phyloP scores from a whole-genome alignment of 179 eudicot species.

The Spinacia oleracea region DNA sequence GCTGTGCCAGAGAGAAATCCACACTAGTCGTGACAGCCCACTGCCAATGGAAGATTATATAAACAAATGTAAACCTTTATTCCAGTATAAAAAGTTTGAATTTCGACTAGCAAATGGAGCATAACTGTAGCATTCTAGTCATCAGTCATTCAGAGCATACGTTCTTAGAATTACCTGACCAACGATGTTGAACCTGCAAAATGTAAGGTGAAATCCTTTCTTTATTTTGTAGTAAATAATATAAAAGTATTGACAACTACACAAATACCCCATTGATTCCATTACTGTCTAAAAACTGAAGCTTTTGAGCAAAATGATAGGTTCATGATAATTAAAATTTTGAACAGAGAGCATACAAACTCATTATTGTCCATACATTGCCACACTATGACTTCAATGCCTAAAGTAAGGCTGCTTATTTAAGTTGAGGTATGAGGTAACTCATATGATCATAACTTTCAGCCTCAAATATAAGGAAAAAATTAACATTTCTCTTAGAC shows the following conservation, averaged over 20 bases:
- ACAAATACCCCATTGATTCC: background rate
- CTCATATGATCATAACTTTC: background rate
- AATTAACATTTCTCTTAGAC: no score
- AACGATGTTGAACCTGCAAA: conserved; percentile 91
- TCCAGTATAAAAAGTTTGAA: background rate
- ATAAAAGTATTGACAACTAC: background rate
- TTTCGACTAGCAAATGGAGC: background rate
- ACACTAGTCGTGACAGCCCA: conserved; percentile 97
- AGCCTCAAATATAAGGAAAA: no score
- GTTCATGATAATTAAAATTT: background rate
- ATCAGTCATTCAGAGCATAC: background rate
- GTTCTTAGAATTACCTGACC: conserved; percentile 68
- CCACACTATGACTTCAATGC: background rate
- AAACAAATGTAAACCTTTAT: conserved; percentile 17
- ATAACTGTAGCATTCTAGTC: background rate
- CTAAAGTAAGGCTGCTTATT: background rate
- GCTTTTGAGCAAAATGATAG: no score
- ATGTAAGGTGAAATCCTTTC: conserved; percentile 9
- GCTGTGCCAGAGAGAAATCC: conserved; percentile 84
- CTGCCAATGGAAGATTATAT: conserved; percentile 47
- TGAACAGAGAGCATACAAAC: background rate
- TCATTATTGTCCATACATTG: background rate
- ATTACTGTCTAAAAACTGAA: background rate
- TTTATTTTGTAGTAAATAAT: background rate
- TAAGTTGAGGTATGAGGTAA: background rate